Conservation (phyloP, 495 filamentous ascomycete genomes). For the Penicillium bovifimosum region DNA sequence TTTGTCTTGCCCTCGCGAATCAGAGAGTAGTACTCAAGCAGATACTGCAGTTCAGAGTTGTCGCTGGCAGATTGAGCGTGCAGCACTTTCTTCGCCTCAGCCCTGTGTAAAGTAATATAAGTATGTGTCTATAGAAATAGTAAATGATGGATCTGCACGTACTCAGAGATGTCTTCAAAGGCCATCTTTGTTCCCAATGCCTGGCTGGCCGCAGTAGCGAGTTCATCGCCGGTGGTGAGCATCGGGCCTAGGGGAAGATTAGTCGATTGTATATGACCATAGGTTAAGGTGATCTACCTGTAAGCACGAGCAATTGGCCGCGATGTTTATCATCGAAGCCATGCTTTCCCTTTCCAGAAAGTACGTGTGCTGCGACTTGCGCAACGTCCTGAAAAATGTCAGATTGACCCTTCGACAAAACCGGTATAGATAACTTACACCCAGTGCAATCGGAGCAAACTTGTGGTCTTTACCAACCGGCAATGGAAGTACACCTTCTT, state of each 20-base stretch:
- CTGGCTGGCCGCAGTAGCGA: conserved; percentile 46
- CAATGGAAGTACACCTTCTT: conserved; percentile 43
- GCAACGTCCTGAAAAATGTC: conserved; percentile 38
- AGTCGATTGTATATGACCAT: background rate
- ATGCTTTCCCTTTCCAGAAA: conserved; percentile 47
- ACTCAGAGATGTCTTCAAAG: conserved; percentile 49
- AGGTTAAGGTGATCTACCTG: conserved; percentile 25
- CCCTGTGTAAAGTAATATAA: conserved; percentile 10
- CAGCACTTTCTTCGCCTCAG: conserved; percentile 44
- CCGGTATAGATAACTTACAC: conserved; percentile 21
- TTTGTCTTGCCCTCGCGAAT: conserved; percentile 57
- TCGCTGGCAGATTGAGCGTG: conserved; percentile 37
- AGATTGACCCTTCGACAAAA: background rate
- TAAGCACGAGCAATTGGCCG: conserved; percentile 51
- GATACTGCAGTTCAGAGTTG: conserved; percentile 45
- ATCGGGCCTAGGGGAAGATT: conserved; percentile 35
- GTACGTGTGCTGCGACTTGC: conserved; percentile 46
- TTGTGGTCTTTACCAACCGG: conserved; percentile 48
- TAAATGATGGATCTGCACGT: conserved; percentile 4
- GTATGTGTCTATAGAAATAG: background rate
- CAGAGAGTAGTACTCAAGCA: conserved; percentile 54
- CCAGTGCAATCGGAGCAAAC: conserved; percentile 50
- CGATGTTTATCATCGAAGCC: conserved; percentile 52
- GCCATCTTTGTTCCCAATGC: conserved; percentile 44
- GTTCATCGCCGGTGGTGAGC: conserved; percentile 46